Evolutionary conservation across 148 eudicot species (phyloP).

Genomic region (Nepenthes gracilis): DNA sequence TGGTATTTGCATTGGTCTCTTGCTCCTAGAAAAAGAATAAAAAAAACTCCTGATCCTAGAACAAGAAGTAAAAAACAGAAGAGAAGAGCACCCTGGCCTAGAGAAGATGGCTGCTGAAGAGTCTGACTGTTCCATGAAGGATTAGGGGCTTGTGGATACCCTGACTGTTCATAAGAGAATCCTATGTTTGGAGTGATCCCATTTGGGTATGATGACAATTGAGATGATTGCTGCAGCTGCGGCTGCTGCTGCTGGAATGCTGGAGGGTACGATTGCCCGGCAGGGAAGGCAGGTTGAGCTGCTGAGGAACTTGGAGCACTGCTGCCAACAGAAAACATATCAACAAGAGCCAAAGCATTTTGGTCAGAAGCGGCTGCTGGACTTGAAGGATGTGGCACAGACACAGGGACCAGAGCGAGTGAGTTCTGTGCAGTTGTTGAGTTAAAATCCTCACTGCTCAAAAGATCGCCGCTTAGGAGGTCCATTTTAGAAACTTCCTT

Average conservation of each 20-base stretch:
- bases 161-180: slow-evolving; percentile 42
- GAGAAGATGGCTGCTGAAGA: slow-evolving; percentile 53
- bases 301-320: slow-evolving; percentile 14
- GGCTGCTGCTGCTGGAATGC: slow-evolving; percentile 41
- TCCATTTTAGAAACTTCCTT: slow-evolving; percentile 44
- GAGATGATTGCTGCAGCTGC: slow-evolving; percentile 44
- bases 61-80: neutral
- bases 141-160: slow-evolving; percentile 31
- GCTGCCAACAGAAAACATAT: slow-evolving; percentile 51
- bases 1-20: neutral
- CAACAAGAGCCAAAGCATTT: slow-evolving; percentile 82
- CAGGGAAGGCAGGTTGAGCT: slow-evolving; percentile 24
- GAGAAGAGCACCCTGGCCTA: slow-evolving; percentile 35
- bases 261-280: slow-evolving; percentile 36
- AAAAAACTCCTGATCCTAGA: neutral
- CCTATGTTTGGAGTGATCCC: slow-evolving; percentile 41
- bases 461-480: slow-evolving; percentile 56
- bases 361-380: slow-evolving; percentile 52
- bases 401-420: slow-evolving; percentile 73
- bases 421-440: slow-evolving; percentile 40
- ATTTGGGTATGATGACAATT: slow-evolving; percentile 34
- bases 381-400: slow-evolving; percentile 47
- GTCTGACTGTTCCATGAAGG: slow-evolving; percentile 65
- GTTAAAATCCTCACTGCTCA: slow-evolving; percentile 57
- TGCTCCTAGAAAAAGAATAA: neutral